Conservation (phyloP, 2,329 filamentous ascomycete species). For the Dothideomycetes sp. region DNA sequence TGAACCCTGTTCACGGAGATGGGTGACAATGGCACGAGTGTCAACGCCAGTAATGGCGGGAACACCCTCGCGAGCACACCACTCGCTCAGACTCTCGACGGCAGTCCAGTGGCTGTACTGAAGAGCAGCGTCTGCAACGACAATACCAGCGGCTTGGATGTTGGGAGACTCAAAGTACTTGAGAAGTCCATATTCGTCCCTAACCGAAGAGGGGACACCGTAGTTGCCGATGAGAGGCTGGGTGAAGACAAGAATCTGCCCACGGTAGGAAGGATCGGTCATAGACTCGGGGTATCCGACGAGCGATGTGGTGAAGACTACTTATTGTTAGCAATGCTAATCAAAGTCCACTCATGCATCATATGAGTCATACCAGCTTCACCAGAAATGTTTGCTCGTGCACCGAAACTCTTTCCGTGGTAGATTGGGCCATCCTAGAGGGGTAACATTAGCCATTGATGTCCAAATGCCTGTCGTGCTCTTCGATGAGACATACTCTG, state of each 20-base stretch:
- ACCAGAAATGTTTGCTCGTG: conserved; percentile 91
- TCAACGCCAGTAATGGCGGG: conserved; percentile 95
- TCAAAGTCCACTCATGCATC: not conserved
- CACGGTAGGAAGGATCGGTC: conserved; percentile 58
- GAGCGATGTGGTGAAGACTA: conserved; percentile 91
- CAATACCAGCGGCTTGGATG: conserved; percentile 90
- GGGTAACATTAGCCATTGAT: conserved; percentile 18
- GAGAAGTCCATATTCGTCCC: conserved; percentile 80
- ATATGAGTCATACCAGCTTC: conserved; percentile 47
- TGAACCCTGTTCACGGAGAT: conserved; percentile 90
- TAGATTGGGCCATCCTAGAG: conserved; percentile 82
- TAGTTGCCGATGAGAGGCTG: conserved; percentile 98
- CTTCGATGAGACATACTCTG: conserved; percentile 47
- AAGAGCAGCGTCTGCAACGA: conserved; percentile 87
- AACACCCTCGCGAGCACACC: conserved; percentile 93
- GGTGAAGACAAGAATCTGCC: conserved; percentile 97
- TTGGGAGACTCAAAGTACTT: conserved; percentile 98
- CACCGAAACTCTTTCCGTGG: conserved; percentile 91
- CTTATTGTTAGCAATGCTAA: not conserved
- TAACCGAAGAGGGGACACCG: conserved; percentile 76
- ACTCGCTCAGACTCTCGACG: conserved; percentile 82
- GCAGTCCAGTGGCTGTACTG: conserved; percentile 99
- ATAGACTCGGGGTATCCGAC: conserved; percentile 93
- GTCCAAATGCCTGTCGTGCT: conserved; percentile 1
- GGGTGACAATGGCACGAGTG: conserved; percentile 91